Evolutionary conservation across 306 rosid genomes (phyloP).

Genomic region (Arachis stenosperma): DNA sequence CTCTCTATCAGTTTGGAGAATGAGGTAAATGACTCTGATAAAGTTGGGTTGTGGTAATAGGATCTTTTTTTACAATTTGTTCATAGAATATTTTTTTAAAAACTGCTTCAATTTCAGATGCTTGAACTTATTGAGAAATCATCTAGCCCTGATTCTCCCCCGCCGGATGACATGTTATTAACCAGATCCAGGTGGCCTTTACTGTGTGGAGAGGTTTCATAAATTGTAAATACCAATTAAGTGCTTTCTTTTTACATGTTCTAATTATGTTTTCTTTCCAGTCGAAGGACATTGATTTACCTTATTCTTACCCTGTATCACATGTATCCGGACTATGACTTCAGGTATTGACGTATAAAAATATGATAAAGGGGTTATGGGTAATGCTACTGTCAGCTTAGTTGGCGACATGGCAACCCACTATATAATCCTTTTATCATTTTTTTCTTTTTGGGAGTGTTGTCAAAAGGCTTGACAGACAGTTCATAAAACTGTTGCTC

Average conservation of each 20-base stretch:
- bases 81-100: neutral
- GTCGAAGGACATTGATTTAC: slow-evolving; percentile 95
- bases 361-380: slow-evolving; percentile 71
- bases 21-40: slow-evolving; percentile 56
- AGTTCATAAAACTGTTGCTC: slow-evolving; percentile 88
- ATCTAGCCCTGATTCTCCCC: slow-evolving; percentile 69
- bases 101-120: slow-evolving; percentile 56
- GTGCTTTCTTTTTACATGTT: slow-evolving; percentile 44
- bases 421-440: slow-evolving; percentile 75
- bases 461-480: slow-evolving; percentile 99
- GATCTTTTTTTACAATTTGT: neutral
- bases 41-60: neutral
- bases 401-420: slow-evolving; percentile 98
- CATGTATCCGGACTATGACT: slow-evolving; percentile 93
- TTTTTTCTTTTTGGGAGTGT: slow-evolving; percentile 77
- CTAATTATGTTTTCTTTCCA: slow-evolving; percentile 52
- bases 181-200: slow-evolving; percentile 76
- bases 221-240: slow-evolving; percentile 32
- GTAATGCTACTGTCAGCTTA: slow-evolving; percentile 98
- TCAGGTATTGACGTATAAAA: slow-evolving; percentile 72
- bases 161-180: slow-evolving; percentile 65
- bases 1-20: slow-evolving; percentile 86
- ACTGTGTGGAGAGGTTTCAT: slow-evolving; percentile 40
- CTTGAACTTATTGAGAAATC: slow-evolving; percentile 88
- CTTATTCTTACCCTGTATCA: slow-evolving; percentile 90